Percentiles rank a stretch among this genome's conserved stretches.
These are phyloP conservation scores for Epichloe glyceriae DNA, from an alignment of 2,329 filamentous ascomycete species.

Conservation along the genomic window DNA sequence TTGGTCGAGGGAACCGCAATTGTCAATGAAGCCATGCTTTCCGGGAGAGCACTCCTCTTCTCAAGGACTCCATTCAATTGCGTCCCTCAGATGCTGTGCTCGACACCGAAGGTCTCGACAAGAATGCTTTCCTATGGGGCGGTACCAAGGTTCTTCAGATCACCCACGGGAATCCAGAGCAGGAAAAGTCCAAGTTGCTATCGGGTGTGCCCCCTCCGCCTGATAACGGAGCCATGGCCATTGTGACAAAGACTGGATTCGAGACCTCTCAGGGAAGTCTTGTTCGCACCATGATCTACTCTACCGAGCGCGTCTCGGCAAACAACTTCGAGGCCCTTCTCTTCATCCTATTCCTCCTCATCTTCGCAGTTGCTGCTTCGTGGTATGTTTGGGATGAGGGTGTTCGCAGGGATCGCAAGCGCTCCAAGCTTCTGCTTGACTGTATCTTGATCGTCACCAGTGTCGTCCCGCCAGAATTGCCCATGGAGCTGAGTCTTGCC, in stretches of 20 bases:
- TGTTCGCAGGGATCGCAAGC: conserved; percentile 85
- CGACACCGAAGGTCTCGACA: conserved; percentile 85
- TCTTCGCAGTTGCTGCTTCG: conserved; percentile 93
- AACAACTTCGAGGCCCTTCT: conserved; percentile 94
- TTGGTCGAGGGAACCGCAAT: conserved; percentile 90
- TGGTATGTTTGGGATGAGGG: conserved; percentile 99
- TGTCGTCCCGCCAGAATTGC: conserved; percentile 93
- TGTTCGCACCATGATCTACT: conserved; percentile 99
- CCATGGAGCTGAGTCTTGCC: conserved; percentile 94
- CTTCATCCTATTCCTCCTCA: conserved; percentile 91
- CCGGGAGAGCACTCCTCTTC: conserved; percentile 92
- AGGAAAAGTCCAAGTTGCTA: conserved; percentile 55
- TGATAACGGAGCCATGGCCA: conserved; percentile 84
- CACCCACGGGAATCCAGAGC: conserved; percentile 69
- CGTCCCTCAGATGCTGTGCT: conserved; percentile 68
- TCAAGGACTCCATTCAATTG: conserved; percentile 92
- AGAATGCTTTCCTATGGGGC: conserved; percentile 91
- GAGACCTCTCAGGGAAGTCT: conserved; percentile 97
- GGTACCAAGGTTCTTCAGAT: conserved; percentile 96
- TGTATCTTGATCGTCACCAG: conserved; percentile 96
- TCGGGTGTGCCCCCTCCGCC: conserved; percentile 76
- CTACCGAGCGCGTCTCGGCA: conserved; percentile 95
- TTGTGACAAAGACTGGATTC: conserved; percentile 95
- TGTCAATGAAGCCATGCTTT: conserved; percentile 98
- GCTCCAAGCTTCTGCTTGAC: conserved; percentile 92